Conservation (phyloP, 2,329 filamentous ascomycete genomes). For the Pseudogymnoascus verrucosus region DNA sequence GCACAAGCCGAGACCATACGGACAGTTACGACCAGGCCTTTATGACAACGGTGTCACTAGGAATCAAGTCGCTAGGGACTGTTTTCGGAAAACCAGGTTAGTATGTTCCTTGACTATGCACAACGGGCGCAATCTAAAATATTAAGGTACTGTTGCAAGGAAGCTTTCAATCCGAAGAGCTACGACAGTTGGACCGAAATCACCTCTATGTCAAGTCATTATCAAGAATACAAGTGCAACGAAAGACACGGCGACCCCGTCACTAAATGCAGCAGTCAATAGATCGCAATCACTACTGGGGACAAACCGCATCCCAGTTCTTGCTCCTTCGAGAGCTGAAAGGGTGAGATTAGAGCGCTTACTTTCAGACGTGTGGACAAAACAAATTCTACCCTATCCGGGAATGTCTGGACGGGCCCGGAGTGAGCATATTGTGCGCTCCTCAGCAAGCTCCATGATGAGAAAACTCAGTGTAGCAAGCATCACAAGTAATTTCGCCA, state of each 20-base stretch:
- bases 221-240: conserved; percentile 75
- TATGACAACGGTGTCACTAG: conserved; percentile 57
- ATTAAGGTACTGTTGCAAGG: conserved; percentile 51
- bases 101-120: conserved; percentile 11
- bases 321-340: conserved; percentile 68
- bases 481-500: conserved; percentile 68
- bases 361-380: conserved; percentile 76
- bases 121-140: background rate
- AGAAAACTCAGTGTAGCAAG: conserved; percentile 78
- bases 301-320: conserved; percentile 58
- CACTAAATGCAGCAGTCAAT: conserved; percentile 48
- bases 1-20: conserved; percentile 41
- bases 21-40: conserved; percentile 40
- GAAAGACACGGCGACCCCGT: conserved; percentile 44
- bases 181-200: conserved; percentile 62
- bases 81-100: conserved; percentile 65
- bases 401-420: conserved; percentile 62
- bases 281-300: conserved; percentile 74
- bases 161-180: conserved; percentile 73
- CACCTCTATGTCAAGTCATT: conserved; percentile 65
- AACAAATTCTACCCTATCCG: conserved; percentile 71
- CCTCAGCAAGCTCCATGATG: conserved; percentile 79
- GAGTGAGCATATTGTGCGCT: conserved; percentile 64
- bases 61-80: conserved; percentile 66
- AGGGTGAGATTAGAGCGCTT: conserved; percentile 67